Conservation (phyloP, 2,329 filamentous ascomycete genomes). For the Aureobasidium musti region DNA sequence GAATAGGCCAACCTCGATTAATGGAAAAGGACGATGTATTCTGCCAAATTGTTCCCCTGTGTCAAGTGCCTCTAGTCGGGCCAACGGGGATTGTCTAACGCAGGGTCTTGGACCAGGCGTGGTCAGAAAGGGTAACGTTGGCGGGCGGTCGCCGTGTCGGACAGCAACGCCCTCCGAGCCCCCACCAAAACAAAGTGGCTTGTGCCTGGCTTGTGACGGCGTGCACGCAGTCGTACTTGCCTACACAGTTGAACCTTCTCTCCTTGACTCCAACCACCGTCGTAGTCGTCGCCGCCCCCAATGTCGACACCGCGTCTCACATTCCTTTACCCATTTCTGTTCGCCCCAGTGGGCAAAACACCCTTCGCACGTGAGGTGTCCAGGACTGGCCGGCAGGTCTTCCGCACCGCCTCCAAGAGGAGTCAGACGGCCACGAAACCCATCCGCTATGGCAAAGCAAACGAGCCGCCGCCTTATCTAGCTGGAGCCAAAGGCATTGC, state of each 20-base stretch:
- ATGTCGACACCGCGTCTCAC: slow-evolving; percentile 51
- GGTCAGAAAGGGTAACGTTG: not conserved
- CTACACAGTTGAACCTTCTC: not conserved
- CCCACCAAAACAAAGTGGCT: slow-evolving; percentile 19
- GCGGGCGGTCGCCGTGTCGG: not conserved
- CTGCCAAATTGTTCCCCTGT: not conserved
- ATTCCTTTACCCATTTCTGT: slow-evolving; percentile 52
- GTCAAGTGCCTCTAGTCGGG: not conserved
- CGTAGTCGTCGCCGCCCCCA: not conserved
- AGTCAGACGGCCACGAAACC: slow-evolving; percentile 37
- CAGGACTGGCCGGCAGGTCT: slow-evolving; percentile 36
- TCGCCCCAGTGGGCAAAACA: slow-evolving; percentile 39
- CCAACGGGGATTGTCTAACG: not conserved
- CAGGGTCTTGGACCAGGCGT: not conserved
- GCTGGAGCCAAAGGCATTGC: slow-evolving; percentile 34
- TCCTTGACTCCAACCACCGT: not conserved
- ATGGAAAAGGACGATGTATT: not conserved
- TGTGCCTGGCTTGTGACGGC: slow-evolving; percentile 1
- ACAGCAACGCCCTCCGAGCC: slow-evolving; percentile 6
- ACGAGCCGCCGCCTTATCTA: slow-evolving; percentile 49
- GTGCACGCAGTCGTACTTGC: not conserved
- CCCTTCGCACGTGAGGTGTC: slow-evolving; percentile 34
- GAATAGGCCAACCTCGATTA: not conserved
- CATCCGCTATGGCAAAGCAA: slow-evolving; percentile 52
- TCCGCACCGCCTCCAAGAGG: slow-evolving; percentile 40